Conservation (phyloP, 1,284 basidiomycete genomes). For the Phlebopus sp. region DNA sequence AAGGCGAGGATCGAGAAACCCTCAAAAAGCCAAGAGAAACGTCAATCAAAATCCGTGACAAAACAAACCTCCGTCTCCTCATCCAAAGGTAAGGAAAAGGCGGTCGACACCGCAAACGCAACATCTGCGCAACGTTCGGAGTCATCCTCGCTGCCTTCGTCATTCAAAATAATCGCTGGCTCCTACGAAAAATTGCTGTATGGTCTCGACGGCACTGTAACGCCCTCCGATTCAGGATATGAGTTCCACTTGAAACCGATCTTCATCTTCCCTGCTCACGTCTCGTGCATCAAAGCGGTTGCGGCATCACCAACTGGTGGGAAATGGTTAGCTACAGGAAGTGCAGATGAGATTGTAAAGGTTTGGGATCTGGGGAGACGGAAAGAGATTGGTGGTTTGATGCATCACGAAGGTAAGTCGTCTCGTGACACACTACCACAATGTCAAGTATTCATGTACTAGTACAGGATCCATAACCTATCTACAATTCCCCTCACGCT, state of each 20-base stretch:
- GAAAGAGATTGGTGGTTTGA: conserved; percentile 91
- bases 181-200: conserved; percentile 96
- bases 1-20: conserved; percentile 24
- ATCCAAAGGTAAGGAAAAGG: conserved; percentile 24
- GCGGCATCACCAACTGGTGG: conserved; percentile 83
- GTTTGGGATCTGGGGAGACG: conserved; percentile 92
- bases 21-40: conserved; percentile 1
- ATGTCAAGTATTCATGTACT: conserved; percentile 1
- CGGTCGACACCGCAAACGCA: conserved; percentile 9
- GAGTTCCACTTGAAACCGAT: conserved; percentile 68
- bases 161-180: conserved; percentile 86
- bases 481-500: conserved; percentile 83
- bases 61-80: conserved; percentile 10
- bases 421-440: background rate
- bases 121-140: conserved; percentile 2
- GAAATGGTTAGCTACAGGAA: conserved; percentile 95
- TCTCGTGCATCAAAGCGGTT: conserved; percentile 88
- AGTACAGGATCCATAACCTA: conserved; percentile 83
- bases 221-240: conserved; percentile 33
- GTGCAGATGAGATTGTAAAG: conserved; percentile 93
- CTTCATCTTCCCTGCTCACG: conserved; percentile 96
- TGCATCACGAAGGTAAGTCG: conserved; percentile 84
- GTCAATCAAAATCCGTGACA: background rate
- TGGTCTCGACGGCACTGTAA: conserved; percentile 74
- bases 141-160: conserved; percentile 38